Conservation (phyloP, 73 alveolate genomes). For the Paramecium caudatum region DNA sequence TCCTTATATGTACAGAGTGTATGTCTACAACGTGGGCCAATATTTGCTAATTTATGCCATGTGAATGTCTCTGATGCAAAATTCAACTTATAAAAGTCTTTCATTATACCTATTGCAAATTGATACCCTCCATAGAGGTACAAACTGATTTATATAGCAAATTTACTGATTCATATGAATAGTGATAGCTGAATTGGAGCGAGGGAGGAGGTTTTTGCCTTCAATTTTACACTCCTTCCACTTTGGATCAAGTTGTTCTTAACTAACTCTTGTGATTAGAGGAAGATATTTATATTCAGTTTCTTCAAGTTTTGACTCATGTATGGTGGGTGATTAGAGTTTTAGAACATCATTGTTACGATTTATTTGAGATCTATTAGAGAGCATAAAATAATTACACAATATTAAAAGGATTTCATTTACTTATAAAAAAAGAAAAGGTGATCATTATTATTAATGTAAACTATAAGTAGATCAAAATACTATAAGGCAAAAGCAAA, state of each 20-base stretch:
- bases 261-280: constrained; percentile 2
- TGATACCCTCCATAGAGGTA: constrained; percentile 37
- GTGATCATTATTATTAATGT: too few relatives aligned
- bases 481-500: too few relatives aligned
- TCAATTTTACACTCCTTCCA: constrained; percentile 74
- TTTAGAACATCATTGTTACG: background rate
- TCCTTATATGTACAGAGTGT: background rate
- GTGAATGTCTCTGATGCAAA: background rate
- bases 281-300: constrained; percentile 62
- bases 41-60: background rate
- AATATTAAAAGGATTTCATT: too few relatives aligned
- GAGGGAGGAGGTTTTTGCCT: constrained; percentile 55
- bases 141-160: constrained; percentile 15
- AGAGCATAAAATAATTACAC: background rate
- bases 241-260: constrained; percentile 67
- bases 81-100: constrained; percentile 4
- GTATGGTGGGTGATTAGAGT: background rate
- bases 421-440: too few relatives aligned
- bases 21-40: constrained; percentile 57
- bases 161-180: constrained; percentile 60
- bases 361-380: background rate
- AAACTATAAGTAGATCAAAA: too few relatives aligned
- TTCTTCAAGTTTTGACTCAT: constrained; percentile 1
- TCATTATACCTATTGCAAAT: constrained; percentile 21
- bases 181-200: constrained; percentile 62